These are phyloP conservation scores for Hypholoma sublateritium DNA, from an alignment of 768 basidiomycete species.

Conservation along the genomic window DNA sequence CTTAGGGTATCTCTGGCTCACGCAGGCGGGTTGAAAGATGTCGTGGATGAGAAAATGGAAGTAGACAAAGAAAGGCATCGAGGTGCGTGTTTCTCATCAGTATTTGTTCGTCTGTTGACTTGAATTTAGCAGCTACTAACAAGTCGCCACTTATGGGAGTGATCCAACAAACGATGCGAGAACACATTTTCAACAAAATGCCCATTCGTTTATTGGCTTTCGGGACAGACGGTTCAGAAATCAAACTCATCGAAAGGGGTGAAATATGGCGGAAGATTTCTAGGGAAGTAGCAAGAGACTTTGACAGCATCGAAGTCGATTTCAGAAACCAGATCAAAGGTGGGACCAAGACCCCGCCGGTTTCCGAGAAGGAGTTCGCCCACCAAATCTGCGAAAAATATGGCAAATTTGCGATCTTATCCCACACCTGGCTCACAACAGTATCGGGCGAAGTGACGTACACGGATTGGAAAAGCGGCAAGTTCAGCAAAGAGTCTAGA, in stretches of 20 bases:
- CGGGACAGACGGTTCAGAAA: neutral
- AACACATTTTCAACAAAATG: neutral
- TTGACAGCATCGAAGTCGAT: neutral
- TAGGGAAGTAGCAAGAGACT: neutral
- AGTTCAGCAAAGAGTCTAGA: neutral
- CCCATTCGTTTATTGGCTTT: constrained; percentile 1
- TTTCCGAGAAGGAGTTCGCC: neutral
- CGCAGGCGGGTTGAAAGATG: no score
- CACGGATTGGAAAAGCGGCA: neutral
- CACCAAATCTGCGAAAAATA: neutral
- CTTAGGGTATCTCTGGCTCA: no score
- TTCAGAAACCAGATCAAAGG: neutral
- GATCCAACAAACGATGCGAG: no score
- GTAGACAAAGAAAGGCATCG: no score
- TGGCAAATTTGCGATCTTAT: neutral
- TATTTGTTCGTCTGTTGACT: no score
- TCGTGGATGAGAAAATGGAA: no score
- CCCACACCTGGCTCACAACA: neutral
- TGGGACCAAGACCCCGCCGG: no score
- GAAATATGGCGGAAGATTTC: neutral
- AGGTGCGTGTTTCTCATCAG: no score
- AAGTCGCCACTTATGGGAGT: no score
- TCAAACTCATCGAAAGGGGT: neutral
- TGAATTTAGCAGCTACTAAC: no score
- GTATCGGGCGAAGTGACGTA: neutral